phyloP scores from a whole-genome alignment of 192 early-diverging fungal species.

The Chytriomyces hyalinus region DNA sequence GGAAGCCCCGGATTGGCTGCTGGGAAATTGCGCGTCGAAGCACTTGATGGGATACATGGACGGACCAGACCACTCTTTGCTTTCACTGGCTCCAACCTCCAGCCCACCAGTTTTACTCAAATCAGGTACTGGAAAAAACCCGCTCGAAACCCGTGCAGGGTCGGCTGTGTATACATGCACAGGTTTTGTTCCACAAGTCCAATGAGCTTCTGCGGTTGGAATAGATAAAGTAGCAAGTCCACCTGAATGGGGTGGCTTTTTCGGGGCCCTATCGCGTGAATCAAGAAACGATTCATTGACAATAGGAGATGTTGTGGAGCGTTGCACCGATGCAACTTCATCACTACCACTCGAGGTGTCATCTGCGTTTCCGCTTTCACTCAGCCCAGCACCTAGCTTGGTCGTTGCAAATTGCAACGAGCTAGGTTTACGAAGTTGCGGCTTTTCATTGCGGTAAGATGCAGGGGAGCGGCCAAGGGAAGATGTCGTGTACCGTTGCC shows the following conservation, averaged over 20 bases:
- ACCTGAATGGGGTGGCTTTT: neutral
- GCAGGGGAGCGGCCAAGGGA: neutral
- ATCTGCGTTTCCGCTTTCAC: slow-evolving; percentile 21
- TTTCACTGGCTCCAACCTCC: no score
- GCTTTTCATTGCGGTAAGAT: neutral
- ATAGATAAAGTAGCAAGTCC: neutral
- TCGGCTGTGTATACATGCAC: slow-evolving; percentile 9
- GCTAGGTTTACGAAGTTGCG: slow-evolving; percentile 5
- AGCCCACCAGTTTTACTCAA: no score
- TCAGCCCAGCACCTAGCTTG: slow-evolving; percentile 10
- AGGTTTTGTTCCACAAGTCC: no score
- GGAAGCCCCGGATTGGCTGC: neutral
- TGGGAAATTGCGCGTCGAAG: no score
- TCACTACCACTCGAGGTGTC: neutral
- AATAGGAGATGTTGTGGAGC: neutral
- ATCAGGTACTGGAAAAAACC: slow-evolving; percentile 23
- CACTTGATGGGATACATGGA: neutral
- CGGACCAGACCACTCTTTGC: neutral
- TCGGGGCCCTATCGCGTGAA: neutral
- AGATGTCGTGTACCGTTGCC: no score
- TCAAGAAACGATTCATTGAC: neutral
- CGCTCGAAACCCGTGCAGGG: slow-evolving; percentile 27
- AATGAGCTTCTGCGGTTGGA: no score
- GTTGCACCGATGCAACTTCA: no score
- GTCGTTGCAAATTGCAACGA: slow-evolving; percentile 13